Evolutionary conservation across 169 alveolate species (phyloP).

Genomic region (Theileria orientalis): DNA sequence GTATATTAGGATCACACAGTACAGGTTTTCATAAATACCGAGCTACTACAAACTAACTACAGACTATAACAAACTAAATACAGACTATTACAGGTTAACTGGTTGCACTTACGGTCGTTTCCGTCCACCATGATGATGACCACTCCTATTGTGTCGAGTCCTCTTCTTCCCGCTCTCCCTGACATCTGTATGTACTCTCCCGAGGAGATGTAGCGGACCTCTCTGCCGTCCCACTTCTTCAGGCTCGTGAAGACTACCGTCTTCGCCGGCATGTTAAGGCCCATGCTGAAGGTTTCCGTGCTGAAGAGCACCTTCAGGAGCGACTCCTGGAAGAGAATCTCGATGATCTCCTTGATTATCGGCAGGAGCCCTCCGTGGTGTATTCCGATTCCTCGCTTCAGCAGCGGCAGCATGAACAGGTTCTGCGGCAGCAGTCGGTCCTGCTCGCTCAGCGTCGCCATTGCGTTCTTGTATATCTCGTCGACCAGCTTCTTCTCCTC

Average conservation of each 20-base stretch:
- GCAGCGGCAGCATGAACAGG: constrained; percentile 87
- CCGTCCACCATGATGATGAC: constrained; percentile 94
- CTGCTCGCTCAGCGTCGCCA: constrained; percentile 94
- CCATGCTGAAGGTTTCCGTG: constrained; percentile 98
- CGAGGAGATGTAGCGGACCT: constrained; percentile 89
- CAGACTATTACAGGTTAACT: too few relatives aligned
- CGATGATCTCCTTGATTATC: constrained; percentile 94
- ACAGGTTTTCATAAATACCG: constrained; percentile 13
- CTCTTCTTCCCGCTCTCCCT: constrained; percentile 98
- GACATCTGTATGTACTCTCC: constrained; percentile 96
- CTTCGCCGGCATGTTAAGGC: constrained; percentile 98
- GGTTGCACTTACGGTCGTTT: constrained; percentile 7
- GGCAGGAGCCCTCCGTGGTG: constrained; percentile 99
- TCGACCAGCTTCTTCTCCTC: constrained; percentile 89
- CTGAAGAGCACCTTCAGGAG: constrained; percentile 93
- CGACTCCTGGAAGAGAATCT: constrained; percentile 94
- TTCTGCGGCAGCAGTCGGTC: constrained; percentile 92
- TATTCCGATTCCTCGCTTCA: constrained; percentile 94
- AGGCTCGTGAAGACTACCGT: constrained; percentile 95
- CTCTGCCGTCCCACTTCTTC: constrained; percentile 93
- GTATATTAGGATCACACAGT: too few relatives aligned
- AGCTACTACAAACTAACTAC: too few relatives aligned
- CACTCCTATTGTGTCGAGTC: constrained; percentile 95
- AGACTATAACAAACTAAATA: too few relatives aligned
- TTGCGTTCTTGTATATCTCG: constrained; percentile 93